Percentiles rank a stretch among this genome's conserved stretches.
Conservation (phyloP, 305 asterid species). For the Plantago rigida region DNA sequence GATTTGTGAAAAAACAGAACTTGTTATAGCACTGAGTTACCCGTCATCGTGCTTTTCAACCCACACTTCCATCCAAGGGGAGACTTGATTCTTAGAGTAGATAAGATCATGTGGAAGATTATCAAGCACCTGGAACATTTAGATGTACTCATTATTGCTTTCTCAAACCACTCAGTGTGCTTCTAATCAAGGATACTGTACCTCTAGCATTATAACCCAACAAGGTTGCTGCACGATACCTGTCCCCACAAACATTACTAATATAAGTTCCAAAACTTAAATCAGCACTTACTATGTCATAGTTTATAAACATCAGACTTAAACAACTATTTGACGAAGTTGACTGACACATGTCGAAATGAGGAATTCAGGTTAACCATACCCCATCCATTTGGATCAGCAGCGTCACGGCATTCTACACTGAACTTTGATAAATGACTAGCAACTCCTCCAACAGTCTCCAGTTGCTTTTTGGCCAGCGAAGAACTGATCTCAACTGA, state of each 20-base stretch:
- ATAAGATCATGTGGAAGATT: conserved; percentile 97
- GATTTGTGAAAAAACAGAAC: background rate
- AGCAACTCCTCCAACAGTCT: conserved; percentile 71
- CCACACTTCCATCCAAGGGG: conserved; percentile 98
- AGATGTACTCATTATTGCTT: too few relatives aligned
- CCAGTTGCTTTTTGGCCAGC: conserved; percentile 77
- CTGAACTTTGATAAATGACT: conserved; percentile 66
- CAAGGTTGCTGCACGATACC: conserved; percentile 78
- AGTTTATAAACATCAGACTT: background rate
- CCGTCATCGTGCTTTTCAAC: conserved; percentile 56
- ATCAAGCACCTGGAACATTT: conserved; percentile 68
- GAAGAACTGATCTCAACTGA: conserved; percentile 95
- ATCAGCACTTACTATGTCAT: background rate
- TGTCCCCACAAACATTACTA: conserved; percentile 38
- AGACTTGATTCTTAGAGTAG: conserved; percentile 68
- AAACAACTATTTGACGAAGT: conserved; percentile 14
- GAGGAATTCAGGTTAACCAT: conserved; percentile 24
- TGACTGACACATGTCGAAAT: conserved; percentile 19
- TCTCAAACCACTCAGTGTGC: background rate
- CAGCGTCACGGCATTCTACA: conserved; percentile 93
- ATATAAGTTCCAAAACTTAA: conserved; percentile 15
- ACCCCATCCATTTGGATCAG: conserved; percentile 91
- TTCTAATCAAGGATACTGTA: conserved; percentile 26
- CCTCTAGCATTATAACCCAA: conserved; percentile 99
- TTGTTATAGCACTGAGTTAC: conserved; percentile 31